Evolutionary conservation across 1,284 basidiomycete species (phyloP), one percentile per base, ranked within the genome.

Genomic region (Malassezia brasiliensis): DNA sequence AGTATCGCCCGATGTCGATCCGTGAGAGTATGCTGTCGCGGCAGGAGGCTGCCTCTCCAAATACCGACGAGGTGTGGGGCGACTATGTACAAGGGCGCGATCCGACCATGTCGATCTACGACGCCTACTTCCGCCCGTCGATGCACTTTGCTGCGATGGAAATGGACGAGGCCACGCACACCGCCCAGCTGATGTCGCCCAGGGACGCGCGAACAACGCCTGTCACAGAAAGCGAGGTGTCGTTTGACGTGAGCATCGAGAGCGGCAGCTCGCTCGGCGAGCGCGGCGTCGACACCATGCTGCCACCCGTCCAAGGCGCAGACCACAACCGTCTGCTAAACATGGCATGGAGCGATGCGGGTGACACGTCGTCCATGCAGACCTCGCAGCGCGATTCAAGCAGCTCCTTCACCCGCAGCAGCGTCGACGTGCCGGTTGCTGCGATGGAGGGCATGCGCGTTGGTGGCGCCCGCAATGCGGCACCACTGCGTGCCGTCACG

Each of bases 281-380:
- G 22, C 50, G 67, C 51, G 69, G 67, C 36, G 68, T 72, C 38
- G 47, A 66, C 42, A 31, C 65, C 5, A 58, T 59, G 25, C 60
- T 58, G 5, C 58, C 57, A 22, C 46, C 55, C 4, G 52, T 56
- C 5, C 53, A 59, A 2, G 47, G 51, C 10, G 15, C 49, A 41
- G 56, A 56, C 4, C 53, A 47, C 30, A 46, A 37, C 32, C 42
- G 42, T 28, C 35, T 45, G 9, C 15, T 45, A 9, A 12, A 45
- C 19, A 10, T 12, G 20, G 17, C 22, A 6, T 42, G 20, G 22
- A 30, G 40, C 22, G 14, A 25, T 5, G 9, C 12, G 12, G 30
- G 9, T 6, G 32, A 32, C 42, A 1, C 42, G 5, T 45, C 25
- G 9, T 25, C 25, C 3, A 7, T 17, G 2, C 3, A 2, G 6